Conservation (phyloP, 2,329 filamentous ascomycete genomes). For the Claviceps africana region DNA sequence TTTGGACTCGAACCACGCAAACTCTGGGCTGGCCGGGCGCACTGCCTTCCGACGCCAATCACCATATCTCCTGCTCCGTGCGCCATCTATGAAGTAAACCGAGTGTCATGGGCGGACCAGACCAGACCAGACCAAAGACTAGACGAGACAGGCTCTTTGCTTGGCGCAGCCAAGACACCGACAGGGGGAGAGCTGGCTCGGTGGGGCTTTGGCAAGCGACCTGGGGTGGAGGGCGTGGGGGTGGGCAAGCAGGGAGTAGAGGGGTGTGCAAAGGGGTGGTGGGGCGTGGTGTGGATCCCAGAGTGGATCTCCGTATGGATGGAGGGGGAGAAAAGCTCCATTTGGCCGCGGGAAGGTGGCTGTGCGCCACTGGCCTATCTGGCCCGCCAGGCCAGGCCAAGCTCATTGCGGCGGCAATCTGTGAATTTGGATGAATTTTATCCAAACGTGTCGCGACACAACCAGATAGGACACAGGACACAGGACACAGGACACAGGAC, state of each 20-base stretch:
- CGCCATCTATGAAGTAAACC: neutral
- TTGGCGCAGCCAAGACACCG: conserved; percentile 2
- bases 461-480: too few species aligned
- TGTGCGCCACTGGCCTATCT: neutral
- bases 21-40: neutral
- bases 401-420: neutral
- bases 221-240: neutral
- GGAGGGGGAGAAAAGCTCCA: neutral
- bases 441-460: too few species aligned
- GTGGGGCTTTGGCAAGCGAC: neutral
- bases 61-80: neutral
- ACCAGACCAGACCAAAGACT: neutral
- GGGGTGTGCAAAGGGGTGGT: neutral
- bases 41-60: neutral
- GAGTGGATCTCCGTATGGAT: neutral
- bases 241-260: neutral
- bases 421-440: neutral
- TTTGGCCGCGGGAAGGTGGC: neutral
- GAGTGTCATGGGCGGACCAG: neutral
- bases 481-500: too few species aligned
- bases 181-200: conserved; percentile 1
- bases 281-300: neutral
- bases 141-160: neutral
- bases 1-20: conserved; percentile 3
- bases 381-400: neutral